Conservation (phyloP, 805 yeast species). For the Candida sanyiensis region DNA sequence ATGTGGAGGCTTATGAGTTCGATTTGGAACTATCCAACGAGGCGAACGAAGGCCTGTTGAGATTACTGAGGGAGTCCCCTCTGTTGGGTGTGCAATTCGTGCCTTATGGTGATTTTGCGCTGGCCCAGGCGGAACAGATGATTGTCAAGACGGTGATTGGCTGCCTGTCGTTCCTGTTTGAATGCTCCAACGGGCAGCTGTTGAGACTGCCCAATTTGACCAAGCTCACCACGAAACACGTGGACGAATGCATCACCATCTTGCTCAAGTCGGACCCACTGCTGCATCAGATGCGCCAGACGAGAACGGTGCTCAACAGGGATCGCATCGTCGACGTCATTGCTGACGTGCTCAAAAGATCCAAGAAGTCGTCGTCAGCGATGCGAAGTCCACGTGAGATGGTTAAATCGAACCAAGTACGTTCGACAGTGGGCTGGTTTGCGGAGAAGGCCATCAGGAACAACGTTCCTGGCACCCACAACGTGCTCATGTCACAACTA, state of each 20-base stretch:
- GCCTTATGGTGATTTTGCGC: slow-evolving; percentile 31
- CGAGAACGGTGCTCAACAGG: slow-evolving; percentile 23
- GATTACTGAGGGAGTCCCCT: slow-evolving; percentile 23
- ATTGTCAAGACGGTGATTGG: slow-evolving; percentile 66
- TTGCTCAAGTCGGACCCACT: slow-evolving; percentile 26
- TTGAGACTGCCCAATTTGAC: slow-evolving; percentile 33
- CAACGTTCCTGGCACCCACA: slow-evolving; percentile 11
- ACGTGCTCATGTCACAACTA: slow-evolving; percentile 15
- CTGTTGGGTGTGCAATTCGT: slow-evolving; percentile 28
- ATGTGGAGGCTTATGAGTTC: slow-evolving; percentile 18
- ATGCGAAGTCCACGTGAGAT: slow-evolving; percentile 12
- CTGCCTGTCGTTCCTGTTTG: slow-evolving; percentile 58
- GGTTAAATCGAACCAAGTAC: slow-evolving; percentile 13
- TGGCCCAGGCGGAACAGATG: slow-evolving; percentile 60
- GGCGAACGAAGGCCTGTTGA: slow-evolving; percentile 20
- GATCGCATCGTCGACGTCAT: slow-evolving; percentile 33
- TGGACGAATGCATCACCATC: slow-evolving; percentile 45
- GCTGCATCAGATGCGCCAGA: slow-evolving; percentile 17
- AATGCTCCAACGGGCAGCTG: slow-evolving; percentile 61
- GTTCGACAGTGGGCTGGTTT: slow-evolving; percentile 21
- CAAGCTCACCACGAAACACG: slow-evolving; percentile 34
- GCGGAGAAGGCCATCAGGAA: slow-evolving; percentile 12
- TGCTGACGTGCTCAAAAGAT: slow-evolving; percentile 23
- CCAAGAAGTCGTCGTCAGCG: slow-evolving; percentile 11
- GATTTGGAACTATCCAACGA: slow-evolving; percentile 21